Evolutionary conservation across 441 rosid species (phyloP).

Genomic region (Capsella rubella): DNA sequence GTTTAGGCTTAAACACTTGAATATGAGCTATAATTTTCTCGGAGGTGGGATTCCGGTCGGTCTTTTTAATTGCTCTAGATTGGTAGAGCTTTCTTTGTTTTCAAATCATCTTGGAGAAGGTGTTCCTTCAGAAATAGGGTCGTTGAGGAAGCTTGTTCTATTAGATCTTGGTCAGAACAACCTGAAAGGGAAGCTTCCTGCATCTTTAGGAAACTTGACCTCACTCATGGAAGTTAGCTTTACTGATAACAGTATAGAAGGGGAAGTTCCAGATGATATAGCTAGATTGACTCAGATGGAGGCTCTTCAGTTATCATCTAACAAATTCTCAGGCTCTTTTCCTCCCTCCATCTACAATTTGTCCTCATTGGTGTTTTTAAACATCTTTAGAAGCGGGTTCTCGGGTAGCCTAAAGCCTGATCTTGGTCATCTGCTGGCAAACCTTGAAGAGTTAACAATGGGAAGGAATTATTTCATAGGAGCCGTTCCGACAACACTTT

Average conservation of each 20-base stretch:
- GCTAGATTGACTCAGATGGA: neutral
- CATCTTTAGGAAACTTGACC: conserved; percentile 18
- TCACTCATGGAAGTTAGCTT: neutral
- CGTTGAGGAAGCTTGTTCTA: neutral
- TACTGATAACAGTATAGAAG: neutral
- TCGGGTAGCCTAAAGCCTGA: neutral
- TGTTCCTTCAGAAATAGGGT: too few relatives aligned
- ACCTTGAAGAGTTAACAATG: neutral
- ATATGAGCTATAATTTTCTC: neutral
- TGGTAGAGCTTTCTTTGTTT: accelerated
- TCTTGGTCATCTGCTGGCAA: neutral
- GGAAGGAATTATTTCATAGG: neutral
- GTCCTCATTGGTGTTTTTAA: neutral
- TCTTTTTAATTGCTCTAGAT: neutral
- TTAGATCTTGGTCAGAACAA: neutral
- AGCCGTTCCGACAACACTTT: neutral
- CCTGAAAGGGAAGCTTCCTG: conserved; percentile 4
- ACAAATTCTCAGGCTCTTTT: neutral
- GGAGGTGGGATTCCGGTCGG: neutral
- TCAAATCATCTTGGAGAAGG: too few relatives aligned
- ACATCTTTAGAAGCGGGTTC: neutral
- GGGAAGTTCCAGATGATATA: neutral
- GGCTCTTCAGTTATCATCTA: neutral
- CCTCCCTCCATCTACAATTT: neutral
- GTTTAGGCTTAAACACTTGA: neutral